A percentile compares a stretch with the other conserved stretches of the same genome.
These are phyloP conservation scores for Umbilicus rupestris DNA, from an alignment of 164 flowering plant genomes.

Conservation along the genomic window DNA sequence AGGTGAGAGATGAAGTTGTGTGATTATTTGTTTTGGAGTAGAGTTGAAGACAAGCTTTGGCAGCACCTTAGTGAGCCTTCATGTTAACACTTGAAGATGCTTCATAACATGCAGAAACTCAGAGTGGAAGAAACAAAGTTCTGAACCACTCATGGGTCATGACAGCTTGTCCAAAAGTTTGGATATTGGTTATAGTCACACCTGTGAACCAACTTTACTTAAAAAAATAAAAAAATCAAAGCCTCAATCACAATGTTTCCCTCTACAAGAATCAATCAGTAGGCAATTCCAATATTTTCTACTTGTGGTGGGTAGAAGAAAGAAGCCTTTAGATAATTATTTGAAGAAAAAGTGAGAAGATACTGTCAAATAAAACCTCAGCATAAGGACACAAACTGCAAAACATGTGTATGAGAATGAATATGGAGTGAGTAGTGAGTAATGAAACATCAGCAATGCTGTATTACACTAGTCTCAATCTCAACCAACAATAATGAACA, in stretches of 20 bases:
- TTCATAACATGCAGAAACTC: neutral
- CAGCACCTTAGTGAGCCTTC: neutral
- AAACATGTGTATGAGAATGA: neutral
- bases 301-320: neutral
- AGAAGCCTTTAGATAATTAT: neutral
- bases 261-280: neutral
- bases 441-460: neutral
- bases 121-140: neutral
- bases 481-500: neutral
- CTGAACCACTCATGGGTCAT: slow-evolving; percentile 1
- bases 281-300: neutral
- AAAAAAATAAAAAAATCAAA: neutral
- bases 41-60: slow-evolving; percentile 3
- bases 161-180: neutral
- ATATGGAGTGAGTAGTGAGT: neutral
- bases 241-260: neutral
- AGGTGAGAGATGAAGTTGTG: neutral
- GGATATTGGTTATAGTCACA: neutral
- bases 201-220: neutral
- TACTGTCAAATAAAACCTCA: neutral
- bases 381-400: neutral
- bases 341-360: too few species aligned
- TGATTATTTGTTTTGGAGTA: neutral
- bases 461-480: neutral
- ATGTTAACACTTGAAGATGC: neutral